Conservation (phyloP, 1,284 basidiomycete species). For the Meira nashicola region DNA sequence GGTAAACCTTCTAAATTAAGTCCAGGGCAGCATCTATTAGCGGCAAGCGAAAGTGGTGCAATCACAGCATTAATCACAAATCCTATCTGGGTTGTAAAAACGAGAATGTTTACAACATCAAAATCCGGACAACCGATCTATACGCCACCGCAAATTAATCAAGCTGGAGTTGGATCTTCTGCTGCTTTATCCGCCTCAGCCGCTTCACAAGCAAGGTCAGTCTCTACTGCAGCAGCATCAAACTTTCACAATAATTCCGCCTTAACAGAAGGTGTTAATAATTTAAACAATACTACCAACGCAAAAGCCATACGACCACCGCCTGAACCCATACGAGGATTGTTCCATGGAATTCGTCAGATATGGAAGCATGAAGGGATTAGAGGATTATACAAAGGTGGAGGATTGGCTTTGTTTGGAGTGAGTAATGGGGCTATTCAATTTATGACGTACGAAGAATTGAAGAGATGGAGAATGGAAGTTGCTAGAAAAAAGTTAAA, state of each 20-base stretch:
- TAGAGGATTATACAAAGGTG: constrained; percentile 79
- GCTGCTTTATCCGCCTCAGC: not conserved
- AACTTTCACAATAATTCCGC: not conserved
- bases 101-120: constrained; percentile 86
- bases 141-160: not conserved
- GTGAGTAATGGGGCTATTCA: constrained; percentile 94
- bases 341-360: constrained; percentile 34
- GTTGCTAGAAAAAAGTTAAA: constrained; percentile 16
- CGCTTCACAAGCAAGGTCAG: constrained; percentile 11
- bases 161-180: not conserved
- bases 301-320: constrained; percentile 3
- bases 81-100: constrained; percentile 97
- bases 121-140: constrained; percentile 60
- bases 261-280: not conserved
- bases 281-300: not conserved
- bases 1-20: constrained; percentile 57
- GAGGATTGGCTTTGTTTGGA: constrained; percentile 80
- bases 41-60: constrained; percentile 86
- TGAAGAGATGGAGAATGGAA: constrained; percentile 73
- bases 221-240: not conserved
- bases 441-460: constrained; percentile 92
- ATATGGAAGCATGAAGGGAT: constrained; percentile 61
- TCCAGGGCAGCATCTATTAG: constrained; percentile 76
- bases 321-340: constrained; percentile 33
- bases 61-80: constrained; percentile 92